phyloP scores from a whole-genome alignment of 305 asterid genomes.

The Petunia hybrid region DNA sequence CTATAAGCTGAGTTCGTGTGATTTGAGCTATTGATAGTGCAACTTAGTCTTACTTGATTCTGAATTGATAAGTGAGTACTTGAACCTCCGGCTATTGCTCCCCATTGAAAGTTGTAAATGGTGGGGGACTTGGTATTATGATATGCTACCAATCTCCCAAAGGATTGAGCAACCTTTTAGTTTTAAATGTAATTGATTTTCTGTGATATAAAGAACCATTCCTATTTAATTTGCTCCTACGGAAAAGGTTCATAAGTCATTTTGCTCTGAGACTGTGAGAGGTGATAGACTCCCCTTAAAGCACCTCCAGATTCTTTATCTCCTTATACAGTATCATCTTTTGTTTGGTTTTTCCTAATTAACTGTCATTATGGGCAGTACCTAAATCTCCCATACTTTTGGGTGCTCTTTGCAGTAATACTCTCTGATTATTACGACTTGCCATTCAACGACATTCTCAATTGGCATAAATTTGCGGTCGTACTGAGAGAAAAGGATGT shows the following conservation, averaged over 20 bases:
- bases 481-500: constrained; percentile 87
- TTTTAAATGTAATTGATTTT: too few species aligned
- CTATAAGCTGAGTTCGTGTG: not conserved
- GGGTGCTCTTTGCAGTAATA: constrained; percentile 72
- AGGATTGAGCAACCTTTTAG: not conserved
- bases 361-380: not conserved
- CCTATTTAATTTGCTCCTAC: too few species aligned
- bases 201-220: too few species aligned
- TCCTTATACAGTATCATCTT: not conserved
- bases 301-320: too few species aligned
- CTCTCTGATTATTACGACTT: constrained; percentile 90
- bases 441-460: constrained; percentile 86
- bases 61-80: not conserved
- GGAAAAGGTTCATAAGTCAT: too few species aligned
- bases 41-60: not conserved
- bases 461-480: constrained; percentile 85
- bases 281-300: too few species aligned
- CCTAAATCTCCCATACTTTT: constrained; percentile 21
- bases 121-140: not conserved
- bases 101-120: too few species aligned
- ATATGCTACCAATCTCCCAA: too few species aligned
- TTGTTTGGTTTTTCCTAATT: not conserved
- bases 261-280: too few species aligned
- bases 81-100: not conserved
- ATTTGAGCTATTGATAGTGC: not conserved